Percentiles rank a stretch among this genome's conserved stretches.
Conservation (phyloP, 164 flowering plant genomes). For the Annona squamosa region DNA sequence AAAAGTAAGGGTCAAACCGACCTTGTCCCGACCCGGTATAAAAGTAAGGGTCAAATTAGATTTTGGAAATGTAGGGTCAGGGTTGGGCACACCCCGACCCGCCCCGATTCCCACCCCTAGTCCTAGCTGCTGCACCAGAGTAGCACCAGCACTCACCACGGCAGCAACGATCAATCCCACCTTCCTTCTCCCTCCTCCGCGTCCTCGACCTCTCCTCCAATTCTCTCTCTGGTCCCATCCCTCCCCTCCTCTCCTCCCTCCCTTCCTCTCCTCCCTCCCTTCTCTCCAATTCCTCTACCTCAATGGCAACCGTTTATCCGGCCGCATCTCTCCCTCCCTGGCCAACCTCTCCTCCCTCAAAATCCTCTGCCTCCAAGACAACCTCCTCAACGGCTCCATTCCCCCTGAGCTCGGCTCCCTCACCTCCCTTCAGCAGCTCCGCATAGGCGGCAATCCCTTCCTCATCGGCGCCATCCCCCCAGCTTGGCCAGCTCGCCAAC, state of each 20-base stretch:
- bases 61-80: too few species aligned
- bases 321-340: slow-evolving; percentile 56
- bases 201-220: slow-evolving; percentile 85
- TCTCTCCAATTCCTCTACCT: slow-evolving; percentile 70
- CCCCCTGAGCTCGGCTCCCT: slow-evolving; percentile 67
- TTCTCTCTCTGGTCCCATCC: slow-evolving; percentile 64
- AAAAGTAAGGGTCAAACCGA: too few species aligned
- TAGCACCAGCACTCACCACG: too few species aligned
- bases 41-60: too few species aligned
- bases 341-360: slow-evolving; percentile 64
- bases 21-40: too few species aligned
- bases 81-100: too few species aligned
- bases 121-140: too few species aligned
- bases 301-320: slow-evolving; percentile 61
- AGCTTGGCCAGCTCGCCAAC: slow-evolving; percentile 63
- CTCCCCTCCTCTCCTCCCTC: too few species aligned
- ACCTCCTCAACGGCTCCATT: slow-evolving; percentile 69
- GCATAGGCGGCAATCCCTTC: slow-evolving; percentile 82
- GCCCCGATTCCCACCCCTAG: too few species aligned
- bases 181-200: slow-evolving; percentile 52
- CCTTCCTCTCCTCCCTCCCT: slow-evolving; percentile 51
- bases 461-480: slow-evolving; percentile 70
- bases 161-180: too few species aligned
- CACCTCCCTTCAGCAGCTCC: slow-evolving; percentile 61
- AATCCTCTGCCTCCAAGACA: slow-evolving; percentile 81